Conservation (phyloP, 495 filamentous ascomycete genomes). For the Terfezia boudieri region DNA sequence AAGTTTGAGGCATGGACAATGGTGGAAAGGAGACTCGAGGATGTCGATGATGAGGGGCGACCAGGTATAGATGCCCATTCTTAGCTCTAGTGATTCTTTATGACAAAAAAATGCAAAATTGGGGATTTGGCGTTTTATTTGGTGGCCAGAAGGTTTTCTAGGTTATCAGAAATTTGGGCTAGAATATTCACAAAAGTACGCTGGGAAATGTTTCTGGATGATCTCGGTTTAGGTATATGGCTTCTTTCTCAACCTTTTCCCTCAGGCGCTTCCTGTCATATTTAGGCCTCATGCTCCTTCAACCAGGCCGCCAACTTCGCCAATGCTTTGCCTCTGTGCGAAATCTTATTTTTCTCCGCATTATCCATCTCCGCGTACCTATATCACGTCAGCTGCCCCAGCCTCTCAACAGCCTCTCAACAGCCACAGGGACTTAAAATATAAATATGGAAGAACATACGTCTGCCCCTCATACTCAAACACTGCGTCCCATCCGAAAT, state of each 20-base stretch:
- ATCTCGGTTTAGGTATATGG: no score
- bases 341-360: conserved; percentile 74
- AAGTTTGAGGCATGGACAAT: conserved; percentile 47
- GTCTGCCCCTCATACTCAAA: conserved; percentile 90
- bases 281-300: conserved; percentile 23
- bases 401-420: not conserved
- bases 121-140: no score
- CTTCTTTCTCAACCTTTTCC: not conserved
- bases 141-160: no score
- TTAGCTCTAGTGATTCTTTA: no score
- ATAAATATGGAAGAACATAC: conserved; percentile 25
- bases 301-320: conserved; percentile 73
- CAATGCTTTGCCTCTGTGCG: conserved; percentile 69
- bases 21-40: no score
- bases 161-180: no score
- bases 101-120: no score
- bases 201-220: no score
- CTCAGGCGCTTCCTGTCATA: not conserved
- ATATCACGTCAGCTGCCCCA: not conserved
- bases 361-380: conserved; percentile 91
- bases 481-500: conserved; percentile 95
- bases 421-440: no score
- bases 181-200: no score
- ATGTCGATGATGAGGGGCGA: no score
- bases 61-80: no score